Conservation (phyloP, 2,329 filamentous ascomycete genomes). For the Scorias spongiosa region DNA sequence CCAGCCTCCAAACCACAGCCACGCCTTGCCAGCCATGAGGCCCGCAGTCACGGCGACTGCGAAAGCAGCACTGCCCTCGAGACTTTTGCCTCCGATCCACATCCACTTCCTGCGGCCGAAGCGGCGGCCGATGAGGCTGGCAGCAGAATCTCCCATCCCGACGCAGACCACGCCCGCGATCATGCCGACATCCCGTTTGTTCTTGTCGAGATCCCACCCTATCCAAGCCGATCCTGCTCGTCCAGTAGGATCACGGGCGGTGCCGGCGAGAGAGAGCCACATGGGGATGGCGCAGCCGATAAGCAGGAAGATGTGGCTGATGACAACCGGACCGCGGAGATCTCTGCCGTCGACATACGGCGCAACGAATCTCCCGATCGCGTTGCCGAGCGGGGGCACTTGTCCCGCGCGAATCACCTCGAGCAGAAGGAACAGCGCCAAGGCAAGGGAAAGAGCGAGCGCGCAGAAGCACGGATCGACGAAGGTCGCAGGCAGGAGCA, state of each 20-base stretch:
- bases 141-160: slow-evolving; percentile 85
- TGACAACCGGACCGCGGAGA: slow-evolving; percentile 81
- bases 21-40: slow-evolving; percentile 52
- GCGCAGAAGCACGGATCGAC: slow-evolving; percentile 74
- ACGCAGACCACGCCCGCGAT: slow-evolving; percentile 86
- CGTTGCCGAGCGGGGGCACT: slow-evolving; percentile 74
- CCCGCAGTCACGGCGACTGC: slow-evolving; percentile 63
- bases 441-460: slow-evolving; percentile 61
- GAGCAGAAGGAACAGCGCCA: slow-evolving; percentile 74
- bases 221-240: slow-evolving; percentile 37
- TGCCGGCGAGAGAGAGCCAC: slow-evolving; percentile 69
- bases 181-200: slow-evolving; percentile 64
- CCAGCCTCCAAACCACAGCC: slow-evolving; percentile 67
- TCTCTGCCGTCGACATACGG: slow-evolving; percentile 93
- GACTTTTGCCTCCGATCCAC: slow-evolving; percentile 90
- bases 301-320: slow-evolving; percentile 89
- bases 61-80: slow-evolving; percentile 78
- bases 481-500: slow-evolving; percentile 78
- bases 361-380: slow-evolving; percentile 71
- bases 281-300: slow-evolving; percentile 91
- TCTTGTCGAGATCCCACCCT: slow-evolving; percentile 56
- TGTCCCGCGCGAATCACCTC: slow-evolving; percentile 84
- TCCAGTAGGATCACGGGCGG: slow-evolving; percentile 32
- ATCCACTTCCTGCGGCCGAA: slow-evolving; percentile 84
- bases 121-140: slow-evolving; percentile 73